Conservation (phyloP, 306 rosid species). For the Vigna hirtella region DNA sequence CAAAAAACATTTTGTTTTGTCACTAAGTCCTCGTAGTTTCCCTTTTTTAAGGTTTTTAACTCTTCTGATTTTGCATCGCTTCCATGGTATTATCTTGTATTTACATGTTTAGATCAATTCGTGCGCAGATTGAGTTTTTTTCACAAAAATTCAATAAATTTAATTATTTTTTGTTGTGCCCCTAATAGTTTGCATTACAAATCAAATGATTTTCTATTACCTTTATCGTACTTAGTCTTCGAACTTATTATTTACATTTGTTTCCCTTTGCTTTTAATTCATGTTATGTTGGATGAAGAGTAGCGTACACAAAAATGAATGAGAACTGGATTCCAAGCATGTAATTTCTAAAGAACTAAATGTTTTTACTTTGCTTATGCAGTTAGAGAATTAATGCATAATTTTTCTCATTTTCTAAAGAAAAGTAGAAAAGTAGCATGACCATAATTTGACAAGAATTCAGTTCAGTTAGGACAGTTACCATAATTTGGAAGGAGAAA, state of each 20-base stretch:
- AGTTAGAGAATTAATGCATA: neutral
- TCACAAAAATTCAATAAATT: neutral
- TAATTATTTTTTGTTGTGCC: neutral
- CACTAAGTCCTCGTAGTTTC: slow-evolving; percentile 17
- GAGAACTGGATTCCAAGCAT: neutral
- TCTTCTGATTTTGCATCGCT: slow-evolving; percentile 8
- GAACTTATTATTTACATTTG: neutral
- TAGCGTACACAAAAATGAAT: neutral
- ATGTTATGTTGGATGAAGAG: neutral
- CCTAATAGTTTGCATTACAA: neutral
- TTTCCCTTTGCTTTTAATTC: neutral
- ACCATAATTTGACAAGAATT: neutral
- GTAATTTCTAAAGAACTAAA: neutral
- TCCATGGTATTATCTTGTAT: neutral
- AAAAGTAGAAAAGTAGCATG: neutral
- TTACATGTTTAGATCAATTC: too few species aligned
- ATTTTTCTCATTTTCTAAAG: neutral
- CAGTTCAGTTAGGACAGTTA: neutral
- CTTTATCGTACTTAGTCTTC: neutral
- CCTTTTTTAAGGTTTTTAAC: neutral
- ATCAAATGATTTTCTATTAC: neutral
- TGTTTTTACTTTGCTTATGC: neutral
- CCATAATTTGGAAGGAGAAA: neutral
- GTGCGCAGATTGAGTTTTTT: neutral
- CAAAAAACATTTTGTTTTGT: slow-evolving; percentile 21